phyloP scores from a whole-genome alignment of 129 eudicot species.

The Smallanthus sonchifolius region DNA sequence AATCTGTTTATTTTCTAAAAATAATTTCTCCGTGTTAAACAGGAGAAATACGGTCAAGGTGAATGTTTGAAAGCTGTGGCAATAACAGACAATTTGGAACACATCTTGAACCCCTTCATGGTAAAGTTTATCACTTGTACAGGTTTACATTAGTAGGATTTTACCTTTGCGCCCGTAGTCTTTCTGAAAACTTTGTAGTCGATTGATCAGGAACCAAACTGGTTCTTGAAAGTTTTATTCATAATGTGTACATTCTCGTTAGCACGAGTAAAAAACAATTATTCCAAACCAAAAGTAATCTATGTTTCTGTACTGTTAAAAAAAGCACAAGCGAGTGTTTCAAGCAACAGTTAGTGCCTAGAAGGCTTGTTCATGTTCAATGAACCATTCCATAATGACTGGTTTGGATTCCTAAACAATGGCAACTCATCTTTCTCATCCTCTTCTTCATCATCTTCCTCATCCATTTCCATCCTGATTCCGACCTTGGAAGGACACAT shows the following conservation, averaged over 20 bases:
- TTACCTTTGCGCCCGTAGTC: not conserved
- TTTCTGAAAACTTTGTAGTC: not conserved
- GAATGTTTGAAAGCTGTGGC: constrained; percentile 7
- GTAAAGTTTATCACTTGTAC: constrained; percentile 16
- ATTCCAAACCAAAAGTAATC: constrained; percentile 16
- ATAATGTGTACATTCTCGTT: constrained; percentile 17
- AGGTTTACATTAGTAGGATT: constrained; percentile 4
- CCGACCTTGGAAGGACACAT: constrained; percentile 39
- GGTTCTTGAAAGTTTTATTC: constrained; percentile 28
- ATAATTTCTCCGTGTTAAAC: not conserved
- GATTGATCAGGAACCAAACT: constrained; percentile 13
- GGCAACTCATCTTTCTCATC: constrained; percentile 34
- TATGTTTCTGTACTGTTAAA: not conserved
- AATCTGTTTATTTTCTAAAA: not conserved
- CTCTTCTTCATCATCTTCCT: constrained; percentile 33
- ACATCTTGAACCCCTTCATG: constrained; percentile 6
- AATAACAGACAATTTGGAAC: not conserved
- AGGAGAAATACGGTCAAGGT: constrained; percentile 17
- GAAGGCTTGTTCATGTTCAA: constrained; percentile 38
- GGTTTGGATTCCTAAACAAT: constrained; percentile 26
- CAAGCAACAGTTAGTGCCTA: constrained; percentile 6
- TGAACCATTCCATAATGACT: constrained; percentile 37
- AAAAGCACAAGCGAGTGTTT: not conserved
- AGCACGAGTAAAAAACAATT: constrained; percentile 7
- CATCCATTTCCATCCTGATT: constrained; percentile 11